Evolutionary conservation across 2,329 filamentous ascomycete genomes (phyloP).

Genomic region (Cladophialophora immunda): DNA sequence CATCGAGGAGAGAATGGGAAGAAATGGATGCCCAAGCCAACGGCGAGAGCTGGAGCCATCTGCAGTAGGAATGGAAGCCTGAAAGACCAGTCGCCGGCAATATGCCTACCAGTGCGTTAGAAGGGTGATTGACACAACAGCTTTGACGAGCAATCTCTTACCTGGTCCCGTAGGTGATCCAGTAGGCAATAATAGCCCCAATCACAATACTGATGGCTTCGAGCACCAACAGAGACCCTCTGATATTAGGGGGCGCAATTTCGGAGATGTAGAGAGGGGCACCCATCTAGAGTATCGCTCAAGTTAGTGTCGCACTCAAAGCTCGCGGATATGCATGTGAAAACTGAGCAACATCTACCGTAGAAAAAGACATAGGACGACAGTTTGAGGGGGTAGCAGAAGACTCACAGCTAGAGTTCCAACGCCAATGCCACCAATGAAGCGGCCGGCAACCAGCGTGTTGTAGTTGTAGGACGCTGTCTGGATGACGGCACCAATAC

Average conservation of each 20-base stretch:
- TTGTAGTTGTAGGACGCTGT: conserved; percentile 23
- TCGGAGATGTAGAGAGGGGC: conserved; percentile 37
- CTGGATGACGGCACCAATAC: conserved; percentile 54
- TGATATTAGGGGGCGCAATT: conserved; percentile 36
- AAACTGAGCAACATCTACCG: too few relatives aligned
- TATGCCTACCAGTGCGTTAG: not conserved
- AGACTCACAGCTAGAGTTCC: conserved; percentile 34
- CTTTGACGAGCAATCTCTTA: not conserved
- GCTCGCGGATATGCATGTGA: too few relatives aligned
- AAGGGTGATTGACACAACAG: not conserved
- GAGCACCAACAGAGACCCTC: conserved; percentile 53
- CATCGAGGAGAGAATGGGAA: conserved; percentile 59
- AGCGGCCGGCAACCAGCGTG: conserved; percentile 25
- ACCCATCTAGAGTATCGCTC: conserved; percentile 3
- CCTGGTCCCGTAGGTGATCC: conserved; percentile 62
- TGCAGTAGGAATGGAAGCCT: conserved; percentile 57
- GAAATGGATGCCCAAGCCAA: conserved; percentile 54
- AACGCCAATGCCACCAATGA: conserved; percentile 52
- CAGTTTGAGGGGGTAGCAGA: not conserved
- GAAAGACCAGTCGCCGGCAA: conserved; percentile 52
- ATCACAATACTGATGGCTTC: conserved; percentile 58
- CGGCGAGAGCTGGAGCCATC: conserved; percentile 38
- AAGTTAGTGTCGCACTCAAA: not conserved
- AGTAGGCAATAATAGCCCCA: conserved; percentile 62
- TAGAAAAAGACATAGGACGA: not conserved